Percentiles rank a stretch among this genome's conserved stretches.
Evolutionary conservation across 2,329 filamentous ascomycete species (phyloP).

Genomic region (Cryphonectria carpinicola): DNA sequence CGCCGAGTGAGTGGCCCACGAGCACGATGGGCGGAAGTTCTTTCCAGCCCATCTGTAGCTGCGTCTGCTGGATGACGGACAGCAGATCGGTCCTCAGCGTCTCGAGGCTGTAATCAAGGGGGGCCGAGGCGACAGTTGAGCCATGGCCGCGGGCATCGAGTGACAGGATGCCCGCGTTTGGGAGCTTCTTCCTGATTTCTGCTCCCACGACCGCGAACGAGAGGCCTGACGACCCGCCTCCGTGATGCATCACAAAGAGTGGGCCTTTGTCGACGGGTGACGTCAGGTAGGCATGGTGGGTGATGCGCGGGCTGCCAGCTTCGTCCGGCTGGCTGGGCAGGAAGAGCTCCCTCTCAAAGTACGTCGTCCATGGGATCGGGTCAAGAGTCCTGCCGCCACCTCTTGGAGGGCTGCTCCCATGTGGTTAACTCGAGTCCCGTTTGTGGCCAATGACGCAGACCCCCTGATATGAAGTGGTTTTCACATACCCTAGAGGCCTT

Average conservation of each 20-base stretch:
- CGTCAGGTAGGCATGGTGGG: constrained; percentile 85
- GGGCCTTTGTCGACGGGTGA: constrained; percentile 77
- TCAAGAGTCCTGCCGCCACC: constrained; percentile 57
- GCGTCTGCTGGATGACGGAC: constrained; percentile 69
- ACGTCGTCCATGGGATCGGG: constrained; percentile 82
- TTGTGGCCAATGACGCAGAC: constrained; percentile 3
- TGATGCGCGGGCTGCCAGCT: constrained; percentile 50
- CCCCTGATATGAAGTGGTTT: constrained; percentile 15
- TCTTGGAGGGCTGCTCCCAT: constrained; percentile 46
- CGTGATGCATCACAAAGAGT: constrained; percentile 92
- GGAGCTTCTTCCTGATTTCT: constrained; percentile 77
- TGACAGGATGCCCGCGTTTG: constrained; percentile 81
- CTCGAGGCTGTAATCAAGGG: constrained; percentile 70
- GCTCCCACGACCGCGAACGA: constrained; percentile 84
- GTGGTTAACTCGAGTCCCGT: neutral
- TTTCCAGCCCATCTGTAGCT: constrained; percentile 71
- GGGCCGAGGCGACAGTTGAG: constrained; percentile 57
- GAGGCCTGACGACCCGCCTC: constrained; percentile 88
- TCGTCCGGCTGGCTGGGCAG: constrained; percentile 55
- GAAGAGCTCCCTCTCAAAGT: constrained; percentile 86
- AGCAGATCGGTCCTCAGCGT: constrained; percentile 76
- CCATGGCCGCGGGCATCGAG: constrained; percentile 89
- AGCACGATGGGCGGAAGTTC: constrained; percentile 76
- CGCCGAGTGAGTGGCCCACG: constrained; percentile 90
- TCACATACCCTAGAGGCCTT: constrained; percentile 66